Evolutionary conservation across 2,329 filamentous ascomycete species (phyloP).

Genomic region (Aspergillus sp.): DNA sequence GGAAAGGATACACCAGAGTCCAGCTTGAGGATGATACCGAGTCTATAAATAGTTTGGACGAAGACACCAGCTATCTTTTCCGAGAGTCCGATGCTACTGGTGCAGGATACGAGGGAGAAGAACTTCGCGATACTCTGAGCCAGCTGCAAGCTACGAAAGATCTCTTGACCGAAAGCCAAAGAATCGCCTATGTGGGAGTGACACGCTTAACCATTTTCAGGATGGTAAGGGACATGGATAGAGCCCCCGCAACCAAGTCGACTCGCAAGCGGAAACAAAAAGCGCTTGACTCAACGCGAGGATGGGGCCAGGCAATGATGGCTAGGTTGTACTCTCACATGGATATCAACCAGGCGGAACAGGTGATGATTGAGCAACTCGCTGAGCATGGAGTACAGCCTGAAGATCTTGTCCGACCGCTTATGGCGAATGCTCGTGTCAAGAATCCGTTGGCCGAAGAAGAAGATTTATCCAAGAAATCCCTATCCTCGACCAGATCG

Average conservation of each 20-base stretch:
- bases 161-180: slow-evolving; percentile 89
- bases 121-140: slow-evolving; percentile 78
- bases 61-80: slow-evolving; percentile 95
- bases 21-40: slow-evolving; percentile 91
- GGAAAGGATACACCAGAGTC: slow-evolving; percentile 94
- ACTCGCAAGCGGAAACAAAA: slow-evolving; percentile 71
- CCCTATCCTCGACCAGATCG: slow-evolving; percentile 37
- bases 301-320: slow-evolving; percentile 99
- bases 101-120: slow-evolving; percentile 67
- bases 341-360: slow-evolving; percentile 85
- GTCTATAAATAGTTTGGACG: slow-evolving; percentile 93
- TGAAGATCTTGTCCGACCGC: slow-evolving; percentile 74
- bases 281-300: slow-evolving; percentile 75
- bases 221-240: slow-evolving; percentile 70
- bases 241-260: slow-evolving; percentile 58
- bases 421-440: slow-evolving; percentile 90
- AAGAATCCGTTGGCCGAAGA: slow-evolving; percentile 80
- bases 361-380: slow-evolving; percentile 98
- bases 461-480: slow-evolving; percentile 34
- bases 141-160: slow-evolving; percentile 97
- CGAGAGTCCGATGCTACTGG: slow-evolving; percentile 68
- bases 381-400: slow-evolving; percentile 88
- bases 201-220: slow-evolving; percentile 76
- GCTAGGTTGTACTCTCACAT: slow-evolving; percentile 90
- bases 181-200: slow-evolving; percentile 92